Percentiles rank a stretch among this genome's conserved stretches.
These are phyloP conservation scores for Pelargonium cotyledonis DNA, from an alignment of 441 rosid genomes.

Conservation along the genomic window DNA sequence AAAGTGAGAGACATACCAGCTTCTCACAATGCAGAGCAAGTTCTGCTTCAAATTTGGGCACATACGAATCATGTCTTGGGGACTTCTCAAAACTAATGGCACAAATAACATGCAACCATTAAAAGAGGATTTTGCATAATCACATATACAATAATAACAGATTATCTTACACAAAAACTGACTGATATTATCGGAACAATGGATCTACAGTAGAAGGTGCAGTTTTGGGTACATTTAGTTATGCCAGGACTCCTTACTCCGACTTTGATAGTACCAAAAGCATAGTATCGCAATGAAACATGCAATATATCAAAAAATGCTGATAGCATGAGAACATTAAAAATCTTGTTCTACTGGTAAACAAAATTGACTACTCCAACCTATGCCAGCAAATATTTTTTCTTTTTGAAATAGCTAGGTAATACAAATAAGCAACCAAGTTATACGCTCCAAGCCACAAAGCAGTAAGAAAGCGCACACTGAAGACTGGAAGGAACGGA, in stretches of 20 bases:
- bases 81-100: slow-evolving; percentile 76
- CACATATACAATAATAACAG: neutral
- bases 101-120: slow-evolving; percentile 22
- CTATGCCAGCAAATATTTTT: neutral
- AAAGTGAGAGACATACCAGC: slow-evolving; percentile 48
- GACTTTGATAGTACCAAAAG: neutral
- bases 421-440: neutral
- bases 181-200: neutral
- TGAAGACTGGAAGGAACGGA: neutral
- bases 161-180: neutral
- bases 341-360: neutral
- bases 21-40: slow-evolving; percentile 90
- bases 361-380: neutral
- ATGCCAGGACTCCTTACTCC: neutral
- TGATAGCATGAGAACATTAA: neutral
- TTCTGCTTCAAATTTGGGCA: slow-evolving; percentile 84
- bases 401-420: neutral
- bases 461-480: neutral
- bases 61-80: slow-evolving; percentile 65
- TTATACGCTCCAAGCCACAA: neutral
- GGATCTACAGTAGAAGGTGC: neutral
- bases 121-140: slow-evolving; percentile 6
- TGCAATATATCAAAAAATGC: neutral
- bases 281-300: neutral
- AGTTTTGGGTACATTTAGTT: neutral